Base-by-base conservation (phyloP, 345 rosid genomes). In the Balakata baccata region DNA sequence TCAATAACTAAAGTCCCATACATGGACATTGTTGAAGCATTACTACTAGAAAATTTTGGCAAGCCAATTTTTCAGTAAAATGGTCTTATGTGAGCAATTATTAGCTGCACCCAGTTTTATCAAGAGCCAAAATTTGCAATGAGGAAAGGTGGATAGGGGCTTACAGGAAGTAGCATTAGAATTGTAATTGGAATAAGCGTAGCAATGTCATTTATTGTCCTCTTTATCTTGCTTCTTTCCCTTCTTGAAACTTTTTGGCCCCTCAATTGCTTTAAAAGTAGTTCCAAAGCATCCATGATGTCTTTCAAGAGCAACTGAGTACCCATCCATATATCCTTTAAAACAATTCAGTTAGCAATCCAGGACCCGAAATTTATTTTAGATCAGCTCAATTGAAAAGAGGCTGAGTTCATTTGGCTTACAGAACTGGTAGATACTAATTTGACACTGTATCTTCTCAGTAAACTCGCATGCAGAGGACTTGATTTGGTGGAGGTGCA, bases 101-200 rank as follows among this genome's bases (percentile, higher is more conserved):
- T 53, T 56, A 68, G 47, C 11, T 37, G 18, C 7, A 13, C 60
- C 39, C 11, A 18, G 13, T 11, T 22, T 1, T 9, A 17, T 25
- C 23, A 5, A 12, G 3, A 60, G 17, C 23, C 17, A 62, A 11
- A 17, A 5, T 29, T 38, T 56, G 68, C 39, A 34, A n/a, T 64
- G 29, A 12, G 41, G 23, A 18, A 62, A 16, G 37, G 47, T 25
- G 29, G 50, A 37, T 16, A 49, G 11, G 72, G 57, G 60, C 89
- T 81, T 84, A 87, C 94, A 51, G 94, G 92, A 73, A 89, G 75
- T 64, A 87, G 79, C 92, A 89, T 87, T 64, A 89, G 79, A 58
- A 89, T 81, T 46, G 89, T 81, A 59, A 87, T 70, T 0, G 94
- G 94, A 61, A 87, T 63, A 50, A 89, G 87, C 9, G 83, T 62